These are phyloP conservation scores for Thuidium tamariscinum DNA, from an alignment of 225 moss, liverwort and hornwort genomes.

Conservation along the genomic window DNA sequence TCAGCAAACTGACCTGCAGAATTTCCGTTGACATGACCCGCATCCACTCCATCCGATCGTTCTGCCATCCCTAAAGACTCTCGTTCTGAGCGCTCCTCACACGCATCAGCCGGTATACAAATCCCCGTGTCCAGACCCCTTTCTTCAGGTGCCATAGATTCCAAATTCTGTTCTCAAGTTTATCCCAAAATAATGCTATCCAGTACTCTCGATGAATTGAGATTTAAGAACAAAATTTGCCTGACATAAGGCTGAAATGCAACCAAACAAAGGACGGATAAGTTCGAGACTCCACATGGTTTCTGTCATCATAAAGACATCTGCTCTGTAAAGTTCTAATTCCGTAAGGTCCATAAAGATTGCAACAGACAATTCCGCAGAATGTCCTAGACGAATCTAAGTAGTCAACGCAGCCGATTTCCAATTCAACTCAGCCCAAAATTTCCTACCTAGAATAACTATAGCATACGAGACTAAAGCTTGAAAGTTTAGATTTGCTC, in stretches of 20 bases:
- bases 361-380: not conserved
- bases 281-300: not conserved
- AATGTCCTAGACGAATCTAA: not conserved
- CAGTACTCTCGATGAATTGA: not conserved
- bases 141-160: slow-evolving; percentile 11
- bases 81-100: not conserved
- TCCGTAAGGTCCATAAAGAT: not conserved
- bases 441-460: not conserved
- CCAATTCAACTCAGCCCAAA: not conserved
- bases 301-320: not conserved
- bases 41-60: not conserved
- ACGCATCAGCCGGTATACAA: not conserved
- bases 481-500: not conserved
- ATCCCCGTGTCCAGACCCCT: not conserved
- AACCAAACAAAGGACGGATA: not conserved
- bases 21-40: not conserved
- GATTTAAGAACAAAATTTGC: not conserved
- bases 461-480: not conserved
- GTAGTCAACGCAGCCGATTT: not conserved
- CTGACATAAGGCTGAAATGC: not conserved
- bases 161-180: not conserved
- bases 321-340: not conserved
- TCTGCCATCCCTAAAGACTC: slow-evolving; percentile 1
- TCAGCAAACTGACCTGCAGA: not conserved
- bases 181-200: not conserved